phyloP scores from a whole-genome alignment of 2,329 filamentous ascomycete genomes.

The Trichoderma sp. region DNA sequence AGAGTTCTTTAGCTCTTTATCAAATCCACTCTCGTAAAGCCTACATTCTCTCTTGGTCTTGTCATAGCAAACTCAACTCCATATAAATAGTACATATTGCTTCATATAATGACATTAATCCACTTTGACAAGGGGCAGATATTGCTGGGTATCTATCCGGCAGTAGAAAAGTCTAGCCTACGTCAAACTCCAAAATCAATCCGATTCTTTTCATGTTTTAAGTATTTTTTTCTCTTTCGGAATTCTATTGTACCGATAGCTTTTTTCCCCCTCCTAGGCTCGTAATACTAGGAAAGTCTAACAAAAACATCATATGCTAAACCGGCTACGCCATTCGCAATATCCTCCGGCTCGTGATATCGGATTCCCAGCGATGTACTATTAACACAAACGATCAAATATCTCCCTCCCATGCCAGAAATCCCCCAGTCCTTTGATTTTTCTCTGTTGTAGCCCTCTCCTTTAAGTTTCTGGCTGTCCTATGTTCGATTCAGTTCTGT shows the following conservation, averaged over 20 bases:
- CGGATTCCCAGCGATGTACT: conserved; percentile 33
- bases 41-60: neutral
- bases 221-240: conserved; percentile 13
- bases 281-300: conserved; percentile 21
- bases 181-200: neutral
- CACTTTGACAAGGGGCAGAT: neutral
- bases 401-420: conserved; percentile 20
- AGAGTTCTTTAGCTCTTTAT: neutral
- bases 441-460: neutral
- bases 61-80: neutral
- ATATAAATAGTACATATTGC: neutral
- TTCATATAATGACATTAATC: neutral
- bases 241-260: conserved; percentile 20
- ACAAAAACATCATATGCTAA: conserved; percentile 35
- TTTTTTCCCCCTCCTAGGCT: conserved; percentile 14
- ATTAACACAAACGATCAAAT: conserved; percentile 33
- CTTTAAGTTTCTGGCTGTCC: conserved; percentile 1
- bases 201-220: neutral
- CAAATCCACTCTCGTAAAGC: neutral
- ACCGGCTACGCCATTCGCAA: conserved; percentile 40
- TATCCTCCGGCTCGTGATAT: conserved; percentile 30
- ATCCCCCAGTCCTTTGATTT: conserved; percentile 22
- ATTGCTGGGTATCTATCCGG: neutral
- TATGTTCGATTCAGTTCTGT: conserved; percentile 8
- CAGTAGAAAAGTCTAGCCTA: neutral